These are phyloP conservation scores for Lipomyces chichibuensis DNA, from an alignment of 805 yeast genomes.

Conservation along the genomic window DNA sequence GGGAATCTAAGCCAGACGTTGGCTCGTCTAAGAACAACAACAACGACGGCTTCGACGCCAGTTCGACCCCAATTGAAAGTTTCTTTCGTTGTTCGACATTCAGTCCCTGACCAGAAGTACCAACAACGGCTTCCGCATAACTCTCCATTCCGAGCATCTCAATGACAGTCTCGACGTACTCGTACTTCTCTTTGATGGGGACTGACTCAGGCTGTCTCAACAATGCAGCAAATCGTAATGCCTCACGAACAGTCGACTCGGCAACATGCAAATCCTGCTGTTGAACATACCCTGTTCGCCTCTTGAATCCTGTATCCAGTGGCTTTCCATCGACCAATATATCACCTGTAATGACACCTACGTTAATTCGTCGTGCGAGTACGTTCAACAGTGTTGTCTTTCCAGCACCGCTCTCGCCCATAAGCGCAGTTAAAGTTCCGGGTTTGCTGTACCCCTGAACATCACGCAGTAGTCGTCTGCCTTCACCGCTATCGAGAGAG, in stretches of 20 bases:
- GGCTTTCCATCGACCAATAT: conserved; percentile 70
- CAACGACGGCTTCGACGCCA: conserved; percentile 68
- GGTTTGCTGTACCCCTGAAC: conserved; percentile 84
- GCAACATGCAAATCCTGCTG: conserved; percentile 78
- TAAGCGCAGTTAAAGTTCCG: conserved; percentile 74
- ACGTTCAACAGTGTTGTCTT: conserved; percentile 76
- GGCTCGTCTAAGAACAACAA: conserved; percentile 68
- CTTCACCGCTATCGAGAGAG: conserved; percentile 56
- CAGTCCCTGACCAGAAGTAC: conserved; percentile 71
- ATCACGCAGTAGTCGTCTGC: conserved; percentile 60
- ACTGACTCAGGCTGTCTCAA: conserved; percentile 66
- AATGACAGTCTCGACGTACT: conserved; percentile 70
- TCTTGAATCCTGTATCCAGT: conserved; percentile 66
- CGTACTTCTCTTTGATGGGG: conserved; percentile 61
- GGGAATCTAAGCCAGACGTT: conserved; percentile 68
- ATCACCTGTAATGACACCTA: conserved; percentile 75
- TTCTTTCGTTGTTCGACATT: conserved; percentile 71
- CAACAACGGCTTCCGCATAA: conserved; percentile 77
- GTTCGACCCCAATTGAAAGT: conserved; percentile 69
- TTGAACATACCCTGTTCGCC: conserved; percentile 79
- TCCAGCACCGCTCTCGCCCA: conserved; percentile 82
- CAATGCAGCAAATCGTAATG: conserved; percentile 69
- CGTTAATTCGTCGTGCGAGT: conserved; percentile 68
- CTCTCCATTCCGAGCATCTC: conserved; percentile 66
- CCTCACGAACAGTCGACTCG: conserved; percentile 74